Conservation (phyloP, 176 grass and related monocot genomes). For the Lolium rigidum region DNA sequence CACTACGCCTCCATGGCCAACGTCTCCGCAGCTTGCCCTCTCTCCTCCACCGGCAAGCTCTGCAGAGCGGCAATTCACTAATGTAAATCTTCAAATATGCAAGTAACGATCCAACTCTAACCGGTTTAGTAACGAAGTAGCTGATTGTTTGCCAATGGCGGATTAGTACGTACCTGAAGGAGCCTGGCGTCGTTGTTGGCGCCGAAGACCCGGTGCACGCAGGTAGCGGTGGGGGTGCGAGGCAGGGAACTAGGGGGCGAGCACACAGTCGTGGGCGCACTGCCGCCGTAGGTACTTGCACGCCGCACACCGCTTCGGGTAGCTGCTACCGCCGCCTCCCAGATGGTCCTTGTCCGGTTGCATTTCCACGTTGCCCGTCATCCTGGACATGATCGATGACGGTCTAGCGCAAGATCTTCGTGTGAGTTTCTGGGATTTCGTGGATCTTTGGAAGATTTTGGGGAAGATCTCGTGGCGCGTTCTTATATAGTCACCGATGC, state of each 20-base stretch:
- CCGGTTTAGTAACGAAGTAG: background rate
- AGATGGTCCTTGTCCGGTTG: background rate
- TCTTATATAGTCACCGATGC: background rate
- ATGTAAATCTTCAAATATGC: background rate
- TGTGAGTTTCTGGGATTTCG: background rate
- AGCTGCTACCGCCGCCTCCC: background rate
- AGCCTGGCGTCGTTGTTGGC: conserved; percentile 69
- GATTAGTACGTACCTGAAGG: conserved; percentile 52
- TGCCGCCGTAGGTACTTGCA: conserved; percentile 73
- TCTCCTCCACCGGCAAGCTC: conserved; percentile 51
- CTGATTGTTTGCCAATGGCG: background rate
- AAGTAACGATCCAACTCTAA: background rate
- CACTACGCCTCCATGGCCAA: conserved; percentile 65
- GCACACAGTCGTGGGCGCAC: conserved; percentile 67
- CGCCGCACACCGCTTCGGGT: conserved; percentile 41
- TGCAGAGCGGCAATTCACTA: background rate
- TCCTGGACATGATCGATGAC: background rate
- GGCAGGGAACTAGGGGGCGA: conserved; percentile 75
- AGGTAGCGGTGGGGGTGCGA: conserved; percentile 47
- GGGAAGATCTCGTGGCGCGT: background rate
- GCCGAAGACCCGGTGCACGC: conserved; percentile 75
- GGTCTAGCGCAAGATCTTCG: background rate
- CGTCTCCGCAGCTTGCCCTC: conserved; percentile 52
- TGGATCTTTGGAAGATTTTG: conserved; percentile 35
- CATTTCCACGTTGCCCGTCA: background rate